phyloP scores from a whole-genome alignment of 2,329 filamentous ascomycete genomes.

The Cladophialophora carrionii region DNA sequence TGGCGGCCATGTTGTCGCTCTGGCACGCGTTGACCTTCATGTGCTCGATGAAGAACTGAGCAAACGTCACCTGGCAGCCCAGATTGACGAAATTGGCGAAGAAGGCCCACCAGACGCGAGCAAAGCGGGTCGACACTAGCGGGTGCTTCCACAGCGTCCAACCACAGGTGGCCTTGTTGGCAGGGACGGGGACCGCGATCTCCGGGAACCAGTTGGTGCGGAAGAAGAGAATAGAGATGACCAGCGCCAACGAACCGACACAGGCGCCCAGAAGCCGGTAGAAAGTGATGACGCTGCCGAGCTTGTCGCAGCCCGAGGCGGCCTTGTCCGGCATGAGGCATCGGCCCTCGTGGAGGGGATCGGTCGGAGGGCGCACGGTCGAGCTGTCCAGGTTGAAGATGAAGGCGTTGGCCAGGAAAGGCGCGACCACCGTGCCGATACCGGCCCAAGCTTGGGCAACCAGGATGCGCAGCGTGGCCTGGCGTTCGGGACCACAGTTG shows the following conservation, averaged over 20 bases:
- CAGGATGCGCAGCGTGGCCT: slow-evolving; percentile 76
- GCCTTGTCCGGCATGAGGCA: slow-evolving; percentile 46
- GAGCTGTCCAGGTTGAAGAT: slow-evolving; percentile 61
- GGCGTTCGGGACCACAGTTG: slow-evolving; percentile 74
- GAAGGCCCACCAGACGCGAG: slow-evolving; percentile 73
- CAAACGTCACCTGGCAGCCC: slow-evolving; percentile 65
- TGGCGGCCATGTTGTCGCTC: slow-evolving; percentile 61
- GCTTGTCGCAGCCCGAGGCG: slow-evolving; percentile 45
- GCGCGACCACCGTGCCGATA: slow-evolving; percentile 73
- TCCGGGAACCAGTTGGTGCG: slow-evolving; percentile 71
- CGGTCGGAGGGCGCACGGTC: slow-evolving; percentile 14
- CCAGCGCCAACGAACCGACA: slow-evolving; percentile 64
- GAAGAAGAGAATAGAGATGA: slow-evolving; percentile 54
- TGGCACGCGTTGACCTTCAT: slow-evolving; percentile 62
- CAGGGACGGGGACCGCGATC: slow-evolving; percentile 66
- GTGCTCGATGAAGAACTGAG: slow-evolving; percentile 74
- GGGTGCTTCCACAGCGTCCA: slow-evolving; percentile 38
- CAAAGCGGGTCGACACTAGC: slow-evolving; percentile 59
- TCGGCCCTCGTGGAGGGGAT: slow-evolving; percentile 29
- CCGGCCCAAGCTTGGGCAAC: slow-evolving; percentile 77
- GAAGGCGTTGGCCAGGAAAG: slow-evolving; percentile 64
- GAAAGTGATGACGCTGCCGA: slow-evolving; percentile 74
- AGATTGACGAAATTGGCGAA: slow-evolving; percentile 80
- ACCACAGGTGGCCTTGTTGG: slow-evolving; percentile 57
- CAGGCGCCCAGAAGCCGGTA: slow-evolving; percentile 76